Percentiles rank a stretch among this genome's conserved stretches.
Conservation (phyloP, 2,329 filamentous ascomycete species). For the Colletotrichum orbiculare region DNA sequence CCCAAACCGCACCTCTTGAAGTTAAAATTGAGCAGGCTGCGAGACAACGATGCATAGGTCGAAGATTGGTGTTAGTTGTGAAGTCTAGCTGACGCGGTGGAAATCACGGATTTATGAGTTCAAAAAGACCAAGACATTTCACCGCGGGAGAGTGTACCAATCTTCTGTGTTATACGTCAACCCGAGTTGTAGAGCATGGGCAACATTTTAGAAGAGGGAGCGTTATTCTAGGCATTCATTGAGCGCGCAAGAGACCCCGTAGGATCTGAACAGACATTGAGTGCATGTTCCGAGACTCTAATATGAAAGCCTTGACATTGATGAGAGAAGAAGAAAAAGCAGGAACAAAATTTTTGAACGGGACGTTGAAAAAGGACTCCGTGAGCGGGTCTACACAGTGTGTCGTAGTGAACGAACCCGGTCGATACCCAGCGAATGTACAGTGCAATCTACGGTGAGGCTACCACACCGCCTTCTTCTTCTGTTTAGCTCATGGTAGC, state of each 20-base stretch:
- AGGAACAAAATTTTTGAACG: constrained; percentile 77
- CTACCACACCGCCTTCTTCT: neutral
- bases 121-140: neutral
- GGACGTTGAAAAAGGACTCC: constrained; percentile 78
- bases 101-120: too few species aligned
- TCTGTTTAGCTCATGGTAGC: too few species aligned
- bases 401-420: too few species aligned
- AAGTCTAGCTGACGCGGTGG: too few species aligned
- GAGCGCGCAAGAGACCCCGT: constrained; percentile 92
- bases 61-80: too few species aligned
- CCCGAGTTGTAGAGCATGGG: constrained; percentile 64
- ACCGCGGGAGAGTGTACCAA: constrained; percentile 53
- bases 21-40: constrained; percentile 86
- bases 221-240: constrained; percentile 91
- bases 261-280: constrained; percentile 95
- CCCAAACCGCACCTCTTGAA: constrained; percentile 83
- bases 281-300: constrained; percentile 98
- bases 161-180: constrained; percentile 59
- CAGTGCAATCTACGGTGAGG: neutral
- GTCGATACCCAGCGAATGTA: neutral
- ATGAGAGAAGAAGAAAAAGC: constrained; percentile 60
- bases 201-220: constrained; percentile 79
- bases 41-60: constrained; percentile 45
- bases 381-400: constrained; percentile 55
- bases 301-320: constrained; percentile 93